Evolutionary conservation across 1,284 basidiomycete species (phyloP), one percentile per base, ranked within the genome.

Genomic region (Ganoderma resinaceum): DNA sequence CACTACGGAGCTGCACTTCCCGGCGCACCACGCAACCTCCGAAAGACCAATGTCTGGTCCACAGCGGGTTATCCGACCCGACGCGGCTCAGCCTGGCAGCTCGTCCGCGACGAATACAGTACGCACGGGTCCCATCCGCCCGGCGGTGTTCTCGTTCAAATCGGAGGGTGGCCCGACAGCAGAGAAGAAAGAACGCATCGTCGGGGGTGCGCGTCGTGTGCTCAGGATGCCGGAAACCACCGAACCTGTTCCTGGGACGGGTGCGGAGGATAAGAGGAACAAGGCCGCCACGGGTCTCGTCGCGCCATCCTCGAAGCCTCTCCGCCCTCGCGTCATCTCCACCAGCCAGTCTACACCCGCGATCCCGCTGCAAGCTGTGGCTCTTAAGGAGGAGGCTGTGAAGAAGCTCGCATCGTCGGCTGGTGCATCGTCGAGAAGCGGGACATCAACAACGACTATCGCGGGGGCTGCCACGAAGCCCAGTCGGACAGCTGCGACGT

Each of bases 171-270:
- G 42, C 11, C 43, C n/a, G 43, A 37, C 43, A 14, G 53, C 49
- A 3, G 63, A 60, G 23, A 69, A 72, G 65, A 69, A 61, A 58
- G 67, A 67, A 29, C 73, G 73, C 11, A 70, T 73, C n/a, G 62
- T 72, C 1, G 75, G 75, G 3, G 75, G 75, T 2, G 75, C 75
- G 3, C 58, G 75, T n/a, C 74, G 75, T 23, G 75, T 76, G 20
- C 64, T 73, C 26, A 65, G 72, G 3, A 49, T 72, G 58, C 70
- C 72, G 8, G 68, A 72, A 16, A 11, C 23, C 9, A 14, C 31
- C 7, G 55, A 58, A 23, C 31, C 63, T 31, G 66, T 52, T 23
- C 42, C 68, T 1, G 46, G 57, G 2, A 23, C 63, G 9, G 11
- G 38, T 46, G 62, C 52, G 4, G 62, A 62, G 11, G 66, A 64